Percentiles rank a stretch among this genome's conserved stretches.
Conservation (phyloP, 2,329 filamentous ascomycete species). For the Pseudogymnoascus sp. region DNA sequence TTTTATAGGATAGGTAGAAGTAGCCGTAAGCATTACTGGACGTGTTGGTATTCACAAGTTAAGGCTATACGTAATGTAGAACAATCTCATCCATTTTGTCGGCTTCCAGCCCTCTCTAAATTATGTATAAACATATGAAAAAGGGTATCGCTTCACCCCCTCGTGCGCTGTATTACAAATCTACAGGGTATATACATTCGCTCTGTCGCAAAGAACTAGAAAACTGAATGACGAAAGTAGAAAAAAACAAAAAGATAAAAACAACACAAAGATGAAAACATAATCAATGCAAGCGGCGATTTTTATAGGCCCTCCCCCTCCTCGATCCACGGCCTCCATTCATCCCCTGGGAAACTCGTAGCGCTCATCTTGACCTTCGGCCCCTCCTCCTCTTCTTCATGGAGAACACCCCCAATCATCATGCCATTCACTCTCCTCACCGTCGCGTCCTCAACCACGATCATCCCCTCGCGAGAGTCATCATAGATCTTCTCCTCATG, state of each 20-base stretch:
- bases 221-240: background rate
- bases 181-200: background rate
- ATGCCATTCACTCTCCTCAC: constrained; percentile 13
- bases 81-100: constrained; percentile 37
- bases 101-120: constrained; percentile 47
- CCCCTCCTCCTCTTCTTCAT: constrained; percentile 32
- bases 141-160: background rate
- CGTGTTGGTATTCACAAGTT: constrained; percentile 31
- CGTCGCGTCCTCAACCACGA: background rate
- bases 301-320: constrained; percentile 22
- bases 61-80: constrained; percentile 41
- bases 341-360: constrained; percentile 61
- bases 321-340: constrained; percentile 50
- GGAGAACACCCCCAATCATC: constrained; percentile 24
- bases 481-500: constrained; percentile 1
- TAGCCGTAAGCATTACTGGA: background rate
- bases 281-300: background rate
- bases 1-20: background rate
- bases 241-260: background rate
- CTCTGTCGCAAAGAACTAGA: background rate
- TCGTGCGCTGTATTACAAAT: background rate
- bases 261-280: background rate
- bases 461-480: background rate
- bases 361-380: constrained; percentile 49
- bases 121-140: background rate